Evolutionary conservation across 2,329 filamentous ascomycete species (phyloP), one percentile per base, ranked within the genome.

Genomic region (Talaromyces islandicus): DNA sequence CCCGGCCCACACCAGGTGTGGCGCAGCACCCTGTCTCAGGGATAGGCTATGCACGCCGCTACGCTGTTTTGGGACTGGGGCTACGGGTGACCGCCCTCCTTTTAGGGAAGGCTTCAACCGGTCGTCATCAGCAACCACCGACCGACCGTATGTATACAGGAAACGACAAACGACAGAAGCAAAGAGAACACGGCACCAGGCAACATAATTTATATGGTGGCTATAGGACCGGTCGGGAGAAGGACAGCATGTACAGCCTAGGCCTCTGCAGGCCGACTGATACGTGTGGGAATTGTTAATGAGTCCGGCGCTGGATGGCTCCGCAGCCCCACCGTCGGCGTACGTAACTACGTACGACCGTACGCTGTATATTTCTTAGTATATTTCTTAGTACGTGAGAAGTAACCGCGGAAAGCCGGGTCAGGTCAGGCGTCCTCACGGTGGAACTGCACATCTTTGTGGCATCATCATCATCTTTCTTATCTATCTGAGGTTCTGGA

Each of bases 311-410:
- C 43, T 54, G 41, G 17, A 54, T 50, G 59, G 59, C 29, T 41
- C 59, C 19, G 4, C 35, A 57, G 59, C 56, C 59, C 59, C 59
- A 52, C 58, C 30, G 58, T 29, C 27, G 43, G n/a, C n/a, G 21
- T 46, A 46, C 43, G 43, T 46, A 46, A 46, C 35, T 7, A 17
- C 43, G 43, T 46, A 46, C 43, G 19, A 46, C 43, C 35, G 43
- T 46, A 46, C 19, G n/a, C n/a, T n/a, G 2, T 41, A n/a, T 17
- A 41, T 41, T 14, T 3, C 2, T 19, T 41, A 41, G 2, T 41
- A n/a, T 17, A 41, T 41, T 14, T 3, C 2, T 19, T 41, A 41
- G 30, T 32, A 3, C 30, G 30, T 32, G 12, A 10, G 10, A 21
- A 46, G 43, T 24, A 24, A 46, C 43, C 43, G 43, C 43, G 19